Base-by-base conservation (phyloP, 192 early-diverging fungal species). In the Bifiguratus adelaidae region DNA sequence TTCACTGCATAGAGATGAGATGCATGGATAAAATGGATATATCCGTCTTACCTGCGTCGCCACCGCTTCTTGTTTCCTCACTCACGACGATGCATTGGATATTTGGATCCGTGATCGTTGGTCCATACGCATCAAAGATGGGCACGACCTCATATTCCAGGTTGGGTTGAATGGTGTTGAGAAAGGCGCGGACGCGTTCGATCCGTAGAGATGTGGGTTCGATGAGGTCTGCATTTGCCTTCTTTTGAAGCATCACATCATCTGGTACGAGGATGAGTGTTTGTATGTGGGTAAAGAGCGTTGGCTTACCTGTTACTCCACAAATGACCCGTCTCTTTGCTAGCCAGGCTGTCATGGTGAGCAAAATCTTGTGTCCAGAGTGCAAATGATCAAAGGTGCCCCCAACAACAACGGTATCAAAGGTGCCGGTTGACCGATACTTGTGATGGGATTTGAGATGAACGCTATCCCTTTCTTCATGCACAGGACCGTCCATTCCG, bases 381-480 rank as follows among this genome's bases (percentile, higher is more conserved):
- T 99, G 95, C 40, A 99, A 63, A 55, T 95, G 92, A 63, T 99
- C 95, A 72, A 99, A 99, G 15, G 95, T 96, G 12, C 95, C 95
- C 19, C 95, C 95, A 5, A 95, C 52, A 8, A 71, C 82, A 1
- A 84, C 83, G 55, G 70, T 48, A 16, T 60, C 51, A 67, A 56
- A 63, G 32, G 15, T 0, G 32, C 32, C 32, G 32, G 32, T 11
- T 34, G 32, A 11, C 11, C 15, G 11, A 15, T 13, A 13, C 11
- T 34, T 0, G 32, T 15, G 32, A 15, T 0, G 32, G 32, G 32
- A 34, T 13, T 34, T 34, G 32, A 13, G 15, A 34, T 34, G 11
- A 15, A 34, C 15, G 32, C 11, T 15, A 15, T n/a, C n/a, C n/a
- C n/a, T n/a, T n/a, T n/a, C n/a, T n/a, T n/a, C n/a, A n/a, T n/a